phyloP scores from a whole-genome alignment of 1,139 yeast species.

The Yamadazyma sp. region DNA sequence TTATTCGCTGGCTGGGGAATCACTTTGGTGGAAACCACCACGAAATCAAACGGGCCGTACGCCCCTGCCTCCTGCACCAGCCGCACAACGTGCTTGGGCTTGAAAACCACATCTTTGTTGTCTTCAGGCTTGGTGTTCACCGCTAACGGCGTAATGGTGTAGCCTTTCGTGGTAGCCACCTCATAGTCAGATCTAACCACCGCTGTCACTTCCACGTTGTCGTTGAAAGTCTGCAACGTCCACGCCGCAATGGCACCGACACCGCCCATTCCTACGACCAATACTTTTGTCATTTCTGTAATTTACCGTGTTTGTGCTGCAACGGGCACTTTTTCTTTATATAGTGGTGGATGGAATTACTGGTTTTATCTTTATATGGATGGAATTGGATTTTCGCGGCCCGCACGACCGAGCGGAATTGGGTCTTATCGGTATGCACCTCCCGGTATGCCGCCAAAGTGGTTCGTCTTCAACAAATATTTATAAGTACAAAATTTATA shows the following conservation, averaged over 20 bases:
- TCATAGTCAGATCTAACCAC: conserved; percentile 35
- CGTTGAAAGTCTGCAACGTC: conserved; percentile 23
- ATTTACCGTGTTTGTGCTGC: too few relatives aligned
- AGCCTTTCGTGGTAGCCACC: conserved; percentile 26
- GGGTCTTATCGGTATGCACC: background rate
- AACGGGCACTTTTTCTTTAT: background rate
- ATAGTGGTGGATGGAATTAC: background rate
- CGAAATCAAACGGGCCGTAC: conserved; percentile 31
- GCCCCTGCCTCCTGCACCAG: conserved; percentile 23
- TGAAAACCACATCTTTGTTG: conserved; percentile 19
- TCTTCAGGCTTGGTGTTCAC: conserved; percentile 22
- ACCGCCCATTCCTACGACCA: conserved; percentile 68
- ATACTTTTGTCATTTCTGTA: conserved; percentile 31
- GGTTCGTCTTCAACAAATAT: background rate
- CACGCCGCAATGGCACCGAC: conserved; percentile 34
- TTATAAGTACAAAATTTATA: conserved; percentile 1
- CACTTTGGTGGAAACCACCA: conserved; percentile 34
- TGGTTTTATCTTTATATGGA: too few relatives aligned
- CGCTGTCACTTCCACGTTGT: conserved; percentile 29
- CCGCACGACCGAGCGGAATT: background rate
- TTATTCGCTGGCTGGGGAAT: conserved; percentile 23
- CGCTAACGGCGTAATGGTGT: conserved; percentile 28
- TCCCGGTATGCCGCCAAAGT: too few relatives aligned
- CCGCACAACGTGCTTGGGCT: conserved; percentile 26
- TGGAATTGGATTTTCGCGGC: background rate